Base-by-base conservation (phyloP, 257 asterid genomes). In the Oldenlandia corymbosa region DNA sequence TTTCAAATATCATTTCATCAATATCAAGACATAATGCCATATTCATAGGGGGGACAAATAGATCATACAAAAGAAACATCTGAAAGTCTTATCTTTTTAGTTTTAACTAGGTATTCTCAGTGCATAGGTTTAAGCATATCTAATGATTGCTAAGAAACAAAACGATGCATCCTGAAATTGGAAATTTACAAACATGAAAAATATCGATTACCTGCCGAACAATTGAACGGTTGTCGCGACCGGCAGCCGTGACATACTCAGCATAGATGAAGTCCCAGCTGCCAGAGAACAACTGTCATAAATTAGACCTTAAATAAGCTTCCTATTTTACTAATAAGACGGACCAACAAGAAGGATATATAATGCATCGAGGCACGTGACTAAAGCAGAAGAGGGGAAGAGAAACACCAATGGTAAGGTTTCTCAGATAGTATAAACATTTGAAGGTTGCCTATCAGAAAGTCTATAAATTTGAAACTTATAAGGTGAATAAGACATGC, bases 181-280 rank as follows among this genome's bases (percentile, higher is more conserved):
- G 47, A 55, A 56, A 45, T 31, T n/a, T n/a, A 39, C 32, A 20
- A 8, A 12, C 46, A 43, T 32, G 5, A 9, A 60, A 21, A 11
- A 2, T n/a, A n/a, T 23, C 23, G 66, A 47, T 73, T 8, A 86
- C 90, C 90, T 84, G 90, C 88, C 82, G 82, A 71, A 86, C 67
- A 57, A 84, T 76, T 37, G 87, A 77, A 58, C 83, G 83, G 62
- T 74, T 76, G 51, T 64, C 63, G 54, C 65, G 71, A 62, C 86
- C 91, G 65, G 83, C 81, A 56, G 73, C 81, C 86, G 81, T 79
- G 57, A 83, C 75, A 68, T 86, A 86, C 48, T 81, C 91, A 4
- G 88, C 85, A 62, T 86, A 86, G 73, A 86, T 86, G 76, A 86
- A 81, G 73, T 86, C 94, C 94, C 94, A 86, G 75, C 94, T 86